These are phyloP conservation scores for Sporobolomyces roseus DNA, from an alignment of 768 basidiomycete genomes.

Conservation along the genomic window DNA sequence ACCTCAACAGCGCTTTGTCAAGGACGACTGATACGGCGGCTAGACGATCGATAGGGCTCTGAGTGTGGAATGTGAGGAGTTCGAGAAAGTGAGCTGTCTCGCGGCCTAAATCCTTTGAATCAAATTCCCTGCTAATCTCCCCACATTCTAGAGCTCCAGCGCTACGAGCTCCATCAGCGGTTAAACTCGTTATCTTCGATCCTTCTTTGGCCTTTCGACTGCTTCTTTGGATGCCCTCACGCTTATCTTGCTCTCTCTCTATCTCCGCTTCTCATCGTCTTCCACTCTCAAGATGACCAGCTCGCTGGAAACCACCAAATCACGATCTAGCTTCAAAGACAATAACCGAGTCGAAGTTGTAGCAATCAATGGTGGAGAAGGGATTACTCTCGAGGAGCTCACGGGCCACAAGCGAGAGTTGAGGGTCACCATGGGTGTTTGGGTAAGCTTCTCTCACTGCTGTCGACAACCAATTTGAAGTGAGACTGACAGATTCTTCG, in stretches of 20 bases:
- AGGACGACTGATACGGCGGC: too few species aligned
- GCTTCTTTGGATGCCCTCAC: too few species aligned
- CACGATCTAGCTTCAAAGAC: neutral
- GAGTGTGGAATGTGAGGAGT: too few species aligned
- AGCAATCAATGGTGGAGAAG: neutral
- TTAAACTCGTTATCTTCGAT: too few species aligned
- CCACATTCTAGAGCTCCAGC: too few species aligned
- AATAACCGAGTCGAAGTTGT: constrained; percentile 1
- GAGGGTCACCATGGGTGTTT: constrained; percentile 21
- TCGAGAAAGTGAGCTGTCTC: too few species aligned
- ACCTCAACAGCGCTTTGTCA: too few species aligned
- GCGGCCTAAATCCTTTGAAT: too few species aligned
- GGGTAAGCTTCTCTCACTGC: constrained; percentile 1
- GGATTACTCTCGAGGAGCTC: constrained; percentile 17
- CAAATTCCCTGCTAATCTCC: too few species aligned
- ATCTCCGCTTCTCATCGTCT: neutral
- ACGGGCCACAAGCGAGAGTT: constrained; percentile 23
- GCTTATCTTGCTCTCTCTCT: neutral
- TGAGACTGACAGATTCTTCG: neutral
- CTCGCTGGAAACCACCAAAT: constrained; percentile 4
- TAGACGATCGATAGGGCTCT: too few species aligned
- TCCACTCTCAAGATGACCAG: neutral
- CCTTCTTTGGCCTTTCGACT: too few species aligned
- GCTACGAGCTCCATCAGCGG: too few species aligned
- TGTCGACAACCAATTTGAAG: neutral